Conservation (phyloP, 148 eudicot genomes). For the Dysphania ambrosioides region DNA sequence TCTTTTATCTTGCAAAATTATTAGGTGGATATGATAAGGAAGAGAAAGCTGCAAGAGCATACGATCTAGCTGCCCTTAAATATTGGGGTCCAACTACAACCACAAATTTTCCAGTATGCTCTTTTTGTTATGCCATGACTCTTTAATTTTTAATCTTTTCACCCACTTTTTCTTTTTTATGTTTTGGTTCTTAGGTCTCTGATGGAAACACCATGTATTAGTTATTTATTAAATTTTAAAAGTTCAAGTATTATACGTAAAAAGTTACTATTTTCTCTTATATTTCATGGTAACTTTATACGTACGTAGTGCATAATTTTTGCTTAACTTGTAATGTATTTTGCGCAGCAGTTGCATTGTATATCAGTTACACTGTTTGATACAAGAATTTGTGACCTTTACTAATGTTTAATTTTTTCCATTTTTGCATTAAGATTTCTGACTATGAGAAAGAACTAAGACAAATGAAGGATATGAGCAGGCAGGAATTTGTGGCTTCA, state of each 20-base stretch:
- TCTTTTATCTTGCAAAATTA: constrained; percentile 9
- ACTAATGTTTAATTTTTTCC: not conserved
- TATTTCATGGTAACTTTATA: not conserved
- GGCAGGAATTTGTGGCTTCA: constrained; percentile 94
- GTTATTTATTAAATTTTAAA: too few species aligned
- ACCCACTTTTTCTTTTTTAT: not conserved
- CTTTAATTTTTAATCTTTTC: not conserved
- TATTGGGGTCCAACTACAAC: constrained; percentile 90
- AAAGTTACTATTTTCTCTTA: not conserved
- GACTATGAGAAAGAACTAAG: constrained; percentile 76
- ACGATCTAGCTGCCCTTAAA: constrained; percentile 84
- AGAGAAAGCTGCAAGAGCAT: constrained; percentile 83
- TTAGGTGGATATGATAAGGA: constrained; percentile 87
- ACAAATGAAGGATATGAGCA: constrained; percentile 83
- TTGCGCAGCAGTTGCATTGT: too few species aligned
- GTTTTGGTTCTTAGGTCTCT: too few species aligned
- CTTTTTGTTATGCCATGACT: not conserved
- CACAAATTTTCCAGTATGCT: constrained; percentile 64
- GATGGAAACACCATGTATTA: too few species aligned
- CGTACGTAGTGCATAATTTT: too few species aligned
- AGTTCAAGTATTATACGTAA: not conserved
- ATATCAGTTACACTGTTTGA: too few species aligned
- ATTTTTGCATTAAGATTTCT: constrained; percentile 20
- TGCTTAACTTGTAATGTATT: not conserved
- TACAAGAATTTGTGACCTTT: not conserved